Conservation (phyloP, 2,329 filamentous ascomycete species). For the Cytospora paraplurivora region DNA sequence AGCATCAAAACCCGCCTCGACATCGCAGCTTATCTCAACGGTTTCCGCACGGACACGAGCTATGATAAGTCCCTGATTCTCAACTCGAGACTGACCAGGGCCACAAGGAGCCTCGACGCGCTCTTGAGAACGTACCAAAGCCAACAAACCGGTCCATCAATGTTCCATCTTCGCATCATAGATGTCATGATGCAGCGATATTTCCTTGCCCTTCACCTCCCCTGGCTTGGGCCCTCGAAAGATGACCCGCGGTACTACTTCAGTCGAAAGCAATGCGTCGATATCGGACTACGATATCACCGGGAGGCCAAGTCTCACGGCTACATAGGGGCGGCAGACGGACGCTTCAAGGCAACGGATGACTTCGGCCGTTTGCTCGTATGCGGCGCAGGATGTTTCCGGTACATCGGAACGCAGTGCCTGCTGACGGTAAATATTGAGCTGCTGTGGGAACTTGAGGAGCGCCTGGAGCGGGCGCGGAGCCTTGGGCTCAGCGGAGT, state of each 20-base stretch:
- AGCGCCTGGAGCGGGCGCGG: conserved; percentile 41
- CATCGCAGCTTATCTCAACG: conserved; percentile 50
- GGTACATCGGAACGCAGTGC: conserved; percentile 44
- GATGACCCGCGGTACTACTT: conserved; percentile 54
- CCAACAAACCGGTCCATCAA: conserved; percentile 41
- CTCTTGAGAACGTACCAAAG: conserved; percentile 39
- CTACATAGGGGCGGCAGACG: conserved; percentile 44
- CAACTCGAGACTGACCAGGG: conserved; percentile 47
- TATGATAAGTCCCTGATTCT: conserved; percentile 53
- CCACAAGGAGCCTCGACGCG: conserved; percentile 41
- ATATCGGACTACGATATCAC: conserved; percentile 41
- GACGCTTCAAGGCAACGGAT: conserved; percentile 33
- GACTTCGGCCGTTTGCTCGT: conserved; percentile 45
- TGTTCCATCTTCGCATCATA: conserved; percentile 46
- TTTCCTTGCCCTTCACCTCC: conserved; percentile 58
- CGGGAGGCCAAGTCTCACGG: conserved; percentile 35
- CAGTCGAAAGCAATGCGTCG: conserved; percentile 43
- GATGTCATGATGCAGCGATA: conserved; percentile 50
- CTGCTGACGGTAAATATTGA: conserved; percentile 50
- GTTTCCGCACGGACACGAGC: conserved; percentile 45
- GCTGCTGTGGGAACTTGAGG: conserved; percentile 48
- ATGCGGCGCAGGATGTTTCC: conserved; percentile 46
- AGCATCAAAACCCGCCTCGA: conserved; percentile 48
- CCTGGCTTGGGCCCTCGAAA: conserved; percentile 48
- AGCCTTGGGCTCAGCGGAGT: background rate